phyloP scores from a whole-genome alignment of 257 asterid species.

The Capsicum chinense region DNA sequence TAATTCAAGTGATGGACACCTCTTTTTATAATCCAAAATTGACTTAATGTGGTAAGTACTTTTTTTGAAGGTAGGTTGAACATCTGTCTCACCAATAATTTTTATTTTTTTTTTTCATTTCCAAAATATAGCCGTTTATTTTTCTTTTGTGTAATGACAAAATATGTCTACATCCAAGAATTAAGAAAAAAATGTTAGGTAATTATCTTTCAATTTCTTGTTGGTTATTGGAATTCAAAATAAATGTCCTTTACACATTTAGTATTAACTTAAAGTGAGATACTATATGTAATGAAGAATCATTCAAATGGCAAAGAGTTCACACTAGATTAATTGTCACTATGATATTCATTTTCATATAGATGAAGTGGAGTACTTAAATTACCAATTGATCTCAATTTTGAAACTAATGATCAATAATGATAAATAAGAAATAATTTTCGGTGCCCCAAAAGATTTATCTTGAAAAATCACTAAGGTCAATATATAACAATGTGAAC shows the following conservation, averaged over 20 bases:
- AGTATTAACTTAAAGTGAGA: not conserved
- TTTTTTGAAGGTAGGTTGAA: not conserved
- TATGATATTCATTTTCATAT: not conserved
- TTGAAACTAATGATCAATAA: not conserved
- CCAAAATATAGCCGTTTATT: not conserved
- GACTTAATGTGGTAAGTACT: not conserved
- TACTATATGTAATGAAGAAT: not conserved
- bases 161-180: not conserved
- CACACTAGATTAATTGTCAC: not conserved
- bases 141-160: not conserved
- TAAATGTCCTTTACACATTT: not conserved
- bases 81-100: not conserved
- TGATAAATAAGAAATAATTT: not conserved
- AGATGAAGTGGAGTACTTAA: not conserved
- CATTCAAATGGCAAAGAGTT: conserved; percentile 1
- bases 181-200: not conserved
- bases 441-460: not conserved
- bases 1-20: not conserved
- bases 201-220: not conserved
- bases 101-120: not conserved
- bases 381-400: not conserved
- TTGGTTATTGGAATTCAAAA: not conserved
- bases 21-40: not conserved
- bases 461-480: not conserved
- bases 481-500: not conserved